Evolutionary conservation across 768 basidiomycete species (phyloP), one percentile per base, ranked within the genome.

Genomic region (Russula griseocarnosa): DNA sequence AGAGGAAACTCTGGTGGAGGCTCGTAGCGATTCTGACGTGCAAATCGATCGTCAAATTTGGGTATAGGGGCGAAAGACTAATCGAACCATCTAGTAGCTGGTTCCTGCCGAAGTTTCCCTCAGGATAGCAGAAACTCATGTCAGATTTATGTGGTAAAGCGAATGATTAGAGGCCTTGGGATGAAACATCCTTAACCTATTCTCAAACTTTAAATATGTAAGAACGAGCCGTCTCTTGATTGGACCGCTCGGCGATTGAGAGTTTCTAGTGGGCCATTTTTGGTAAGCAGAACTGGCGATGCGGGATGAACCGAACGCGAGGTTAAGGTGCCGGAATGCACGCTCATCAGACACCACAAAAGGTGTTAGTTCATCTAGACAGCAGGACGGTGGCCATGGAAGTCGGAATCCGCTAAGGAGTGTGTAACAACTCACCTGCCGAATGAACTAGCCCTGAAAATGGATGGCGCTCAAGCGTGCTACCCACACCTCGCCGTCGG

Each of bases 41-140:
- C 89, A 91, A 90, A 90, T 90, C 87, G 86, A 89, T 90, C 85
- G 88, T 90, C 86, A 80, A 88, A 90, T 86, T 88, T 89, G 88
- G 87, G 88, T 89, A 90, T 90, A 90, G 88, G 88, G 89, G 88
- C 85, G 86, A 90, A 90, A 90, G 89, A 90, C 88, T 87, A 89
- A 90, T 91, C 86, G 86, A 90, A 88, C 87, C 87, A 87, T 89
- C 82, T 88, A 88, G 86, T 89, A 87, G 87, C 87, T 90, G 86
- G 86, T 89, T 90, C 86, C 87, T 85, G 84, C 86, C 86, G 85
- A 87, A 89, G 86, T 87, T 88, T 89, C 87, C 86, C 87, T 82
- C 81, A 83, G 83, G 82, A 83, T 82, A 83, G 82, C 82, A 81
- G 81, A 81, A 78, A 79, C 81, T 82, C 80, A 73, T 76, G 77